These are phyloP conservation scores for Naganishia vishniacii DNA, from an alignment of 768 basidiomycete genomes.

Conservation along the genomic window DNA sequence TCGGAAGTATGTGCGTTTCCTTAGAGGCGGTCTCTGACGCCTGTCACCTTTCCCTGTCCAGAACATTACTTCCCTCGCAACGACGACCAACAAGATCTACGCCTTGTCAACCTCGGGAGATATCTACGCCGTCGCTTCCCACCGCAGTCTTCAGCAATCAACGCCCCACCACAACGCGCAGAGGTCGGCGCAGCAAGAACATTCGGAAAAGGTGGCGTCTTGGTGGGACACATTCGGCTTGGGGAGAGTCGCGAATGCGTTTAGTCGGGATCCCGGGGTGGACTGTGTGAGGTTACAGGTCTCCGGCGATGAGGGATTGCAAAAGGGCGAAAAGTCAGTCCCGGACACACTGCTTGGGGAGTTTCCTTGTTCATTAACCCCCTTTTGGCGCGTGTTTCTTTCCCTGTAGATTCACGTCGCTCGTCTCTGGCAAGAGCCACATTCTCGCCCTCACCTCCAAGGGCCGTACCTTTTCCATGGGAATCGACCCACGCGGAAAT, in stretches of 20 bases:
- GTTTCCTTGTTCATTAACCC: too few species aligned
- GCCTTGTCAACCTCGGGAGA: constrained; percentile 69
- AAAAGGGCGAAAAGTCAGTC: constrained; percentile 63
- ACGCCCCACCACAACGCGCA: constrained; percentile 4
- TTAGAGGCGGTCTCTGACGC: not conserved
- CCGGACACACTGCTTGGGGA: too few species aligned
- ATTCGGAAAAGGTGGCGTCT: constrained; percentile 37
- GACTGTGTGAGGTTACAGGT: constrained; percentile 61
- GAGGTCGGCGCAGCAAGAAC: not conserved
- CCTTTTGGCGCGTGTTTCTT: not conserved
- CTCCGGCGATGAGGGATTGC: constrained; percentile 52
- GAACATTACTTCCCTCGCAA: constrained; percentile 61
- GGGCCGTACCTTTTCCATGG: constrained; percentile 73
- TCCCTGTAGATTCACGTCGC: constrained; percentile 63
- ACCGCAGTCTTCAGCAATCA: constrained; percentile 54
- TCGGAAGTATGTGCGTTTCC: not conserved
- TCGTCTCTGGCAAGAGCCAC: constrained; percentile 63
- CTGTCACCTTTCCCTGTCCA: constrained; percentile 37
- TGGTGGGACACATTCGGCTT: constrained; percentile 60
- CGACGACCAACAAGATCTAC: constrained; percentile 55
- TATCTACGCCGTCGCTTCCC: constrained; percentile 64
- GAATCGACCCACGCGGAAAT: constrained; percentile 70
- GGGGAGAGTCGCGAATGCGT: constrained; percentile 48
- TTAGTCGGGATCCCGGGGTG: constrained; percentile 56
- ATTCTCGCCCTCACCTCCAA: constrained; percentile 51